Evolutionary conservation across 78 protist species (phyloP).

Genomic region (Dictyostelium citrinum): DNA sequence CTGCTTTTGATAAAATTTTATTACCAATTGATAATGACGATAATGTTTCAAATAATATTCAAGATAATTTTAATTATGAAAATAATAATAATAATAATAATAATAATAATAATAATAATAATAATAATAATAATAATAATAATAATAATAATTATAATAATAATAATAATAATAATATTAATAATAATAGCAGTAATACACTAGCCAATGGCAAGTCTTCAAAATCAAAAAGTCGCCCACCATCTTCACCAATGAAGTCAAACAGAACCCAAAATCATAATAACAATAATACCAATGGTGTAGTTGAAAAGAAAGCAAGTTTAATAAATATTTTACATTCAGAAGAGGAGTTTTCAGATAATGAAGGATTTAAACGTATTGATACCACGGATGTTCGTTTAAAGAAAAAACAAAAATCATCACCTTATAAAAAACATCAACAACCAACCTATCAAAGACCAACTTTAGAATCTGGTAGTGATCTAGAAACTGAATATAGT

Average conservation of each 20-base stretch:
- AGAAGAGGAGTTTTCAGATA: not conserved
- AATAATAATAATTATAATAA: not conserved
- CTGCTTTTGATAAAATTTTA: not conserved
- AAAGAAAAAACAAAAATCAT: not conserved
- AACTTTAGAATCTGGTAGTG: not conserved
- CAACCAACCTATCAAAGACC: not conserved
- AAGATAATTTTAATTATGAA: not conserved
- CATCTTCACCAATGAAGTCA: not conserved
- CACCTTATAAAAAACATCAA: not conserved
- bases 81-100: not conserved
- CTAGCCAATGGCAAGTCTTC: not conserved
- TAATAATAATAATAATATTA: not conserved
- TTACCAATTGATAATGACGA: not conserved
- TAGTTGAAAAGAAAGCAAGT: conserved; percentile 12
- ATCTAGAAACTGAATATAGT: not conserved
- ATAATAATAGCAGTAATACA: not conserved
- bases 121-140: too few relatives aligned
- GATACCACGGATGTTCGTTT: not conserved
- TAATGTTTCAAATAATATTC: not conserved
- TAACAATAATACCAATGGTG: not conserved
- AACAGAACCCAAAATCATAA: not conserved
- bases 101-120: not conserved
- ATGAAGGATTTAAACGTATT: not conserved
- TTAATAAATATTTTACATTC: not conserved
- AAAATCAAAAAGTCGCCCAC: not conserved